Evolutionary conservation across 768 basidiomycete species (phyloP).

Genomic region (Xerocomellus chrysenteron): DNA sequence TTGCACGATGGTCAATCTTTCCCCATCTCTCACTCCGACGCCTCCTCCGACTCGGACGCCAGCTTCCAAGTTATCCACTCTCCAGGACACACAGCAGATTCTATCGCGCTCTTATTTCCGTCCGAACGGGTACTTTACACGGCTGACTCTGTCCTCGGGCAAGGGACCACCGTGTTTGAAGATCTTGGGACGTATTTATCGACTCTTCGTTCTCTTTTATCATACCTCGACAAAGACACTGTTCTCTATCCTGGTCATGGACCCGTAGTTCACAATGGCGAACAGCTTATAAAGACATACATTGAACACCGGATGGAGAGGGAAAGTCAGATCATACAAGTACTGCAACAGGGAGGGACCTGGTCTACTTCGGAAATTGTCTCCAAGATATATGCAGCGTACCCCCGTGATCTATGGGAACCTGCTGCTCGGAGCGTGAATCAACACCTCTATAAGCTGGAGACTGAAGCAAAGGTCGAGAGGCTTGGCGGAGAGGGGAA

Average conservation of each 20-base stretch:
- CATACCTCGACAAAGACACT: slow-evolving; percentile 41
- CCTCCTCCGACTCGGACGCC: slow-evolving; percentile 1
- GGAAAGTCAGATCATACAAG: slow-evolving; percentile 71
- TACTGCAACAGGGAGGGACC: slow-evolving; percentile 35
- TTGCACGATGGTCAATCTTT: slow-evolving; percentile 57
- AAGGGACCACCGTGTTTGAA: slow-evolving; percentile 88
- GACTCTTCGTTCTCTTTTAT: slow-evolving; percentile 59
- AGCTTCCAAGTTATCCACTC: slow-evolving; percentile 70
- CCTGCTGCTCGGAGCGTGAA: slow-evolving; percentile 69
- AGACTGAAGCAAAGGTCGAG: slow-evolving; percentile 58
- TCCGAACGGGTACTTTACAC: slow-evolving; percentile 81
- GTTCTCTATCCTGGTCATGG: slow-evolving; percentile 90
- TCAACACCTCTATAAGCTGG: slow-evolving; percentile 73
- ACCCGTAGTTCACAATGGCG: slow-evolving; percentile 65
- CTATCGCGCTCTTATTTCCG: slow-evolving; percentile 68
- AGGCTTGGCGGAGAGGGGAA: slow-evolving; percentile 51
- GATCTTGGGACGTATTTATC: slow-evolving; percentile 71
- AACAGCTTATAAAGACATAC: slow-evolving; percentile 63
- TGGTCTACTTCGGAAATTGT: slow-evolving; percentile 73
- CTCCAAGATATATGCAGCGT: slow-evolving; percentile 62
- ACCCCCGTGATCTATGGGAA: slow-evolving; percentile 69
- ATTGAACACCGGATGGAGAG: slow-evolving; percentile 79
- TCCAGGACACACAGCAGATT: slow-evolving; percentile 91
- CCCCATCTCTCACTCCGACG: slow-evolving; percentile 24
- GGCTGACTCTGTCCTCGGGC: slow-evolving; percentile 87